These are phyloP conservation scores for Saccharomyces hybrid DNA, from an alignment of 1,139 yeast genomes.

Conservation along the genomic window DNA sequence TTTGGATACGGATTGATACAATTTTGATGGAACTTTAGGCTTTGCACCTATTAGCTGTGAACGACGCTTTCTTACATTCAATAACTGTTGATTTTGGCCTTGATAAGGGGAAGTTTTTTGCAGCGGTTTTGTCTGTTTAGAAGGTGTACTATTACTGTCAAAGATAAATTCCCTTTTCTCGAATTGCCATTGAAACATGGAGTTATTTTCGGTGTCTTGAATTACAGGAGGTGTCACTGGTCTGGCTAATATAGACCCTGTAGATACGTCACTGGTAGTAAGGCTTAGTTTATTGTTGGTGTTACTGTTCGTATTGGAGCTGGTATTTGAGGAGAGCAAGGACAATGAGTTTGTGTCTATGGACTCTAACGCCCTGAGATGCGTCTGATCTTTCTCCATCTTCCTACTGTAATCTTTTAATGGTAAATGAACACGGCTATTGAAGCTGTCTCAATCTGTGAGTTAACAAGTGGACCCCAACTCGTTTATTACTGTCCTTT, in stretches of 20 bases:
- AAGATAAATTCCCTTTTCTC: slow-evolving; percentile 26
- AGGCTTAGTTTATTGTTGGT: slow-evolving; percentile 6
- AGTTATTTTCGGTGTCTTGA: slow-evolving; percentile 12
- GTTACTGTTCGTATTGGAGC: slow-evolving; percentile 7
- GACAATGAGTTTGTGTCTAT: slow-evolving; percentile 24
- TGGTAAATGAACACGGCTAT: neutral
- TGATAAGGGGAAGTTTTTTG: neutral
- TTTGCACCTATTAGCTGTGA: slow-evolving; percentile 24
- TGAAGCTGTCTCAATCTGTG: neutral
- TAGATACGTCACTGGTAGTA: neutral
- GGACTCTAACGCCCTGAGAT: slow-evolving; percentile 21
- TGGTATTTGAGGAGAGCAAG: slow-evolving; percentile 11
- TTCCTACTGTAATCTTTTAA: neutral
- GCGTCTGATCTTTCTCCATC: slow-evolving; percentile 18
- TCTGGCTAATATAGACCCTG: slow-evolving; percentile 6
- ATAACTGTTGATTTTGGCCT: slow-evolving; percentile 7
- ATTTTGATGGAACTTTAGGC: slow-evolving; percentile 18
- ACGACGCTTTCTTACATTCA: slow-evolving; percentile 18
- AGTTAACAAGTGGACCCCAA: neutral
- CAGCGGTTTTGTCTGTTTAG: slow-evolving; percentile 9
- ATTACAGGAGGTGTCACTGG: slow-evolving; percentile 12
- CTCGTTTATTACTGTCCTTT: neutral
- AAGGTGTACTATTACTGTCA: slow-evolving; percentile 28
- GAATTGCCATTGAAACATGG: slow-evolving; percentile 23
- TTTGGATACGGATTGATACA: slow-evolving; percentile 22